Base-by-base conservation (phyloP, 1,139 yeast species). In the Sugiyamaella grinbergsii region DNA sequence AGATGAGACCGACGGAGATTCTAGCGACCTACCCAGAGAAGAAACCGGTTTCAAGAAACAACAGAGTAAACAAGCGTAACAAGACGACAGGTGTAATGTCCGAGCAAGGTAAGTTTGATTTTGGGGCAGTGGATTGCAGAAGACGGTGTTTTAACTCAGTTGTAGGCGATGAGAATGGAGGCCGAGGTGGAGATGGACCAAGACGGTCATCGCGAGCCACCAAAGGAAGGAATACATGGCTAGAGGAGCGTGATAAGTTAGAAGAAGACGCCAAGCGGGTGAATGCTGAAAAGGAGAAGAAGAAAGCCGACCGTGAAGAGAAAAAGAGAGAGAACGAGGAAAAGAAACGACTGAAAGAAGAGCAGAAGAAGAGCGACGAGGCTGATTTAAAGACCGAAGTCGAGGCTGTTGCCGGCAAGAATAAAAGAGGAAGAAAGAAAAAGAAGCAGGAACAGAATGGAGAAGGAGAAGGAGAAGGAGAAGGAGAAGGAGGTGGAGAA, bases 151-250 rank as follows among this genome's bases (percentile, higher is more conserved):
- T 32, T 32, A 16, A 10, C 16, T 32, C 10, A 15, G 11, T 6
- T 7, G 18, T 13, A 38, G 32, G 10, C 20, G 44, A 31, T 10
- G 40, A 47, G 32, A 33, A 32, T 23, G 43, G 29, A 19, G 28
- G 15, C 23, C 44, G 29, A 18, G 51, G 33, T 22, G 46, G 38
- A 22, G 49, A 32, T n/a, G 43, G 47, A 23, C 50, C 63, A 5
- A 71, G 77, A 49, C 68, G 78, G 32, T 75, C 79, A 1, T 55
- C 73, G 1, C 64, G 80, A 49, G 59, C 74, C 2, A 76, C 73
- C 29, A 73, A 71, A 54, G 80, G 80, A 13, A 62, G 66, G 52
- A 71, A 75, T 50, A 50, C 68, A n/a, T 64, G 71, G 16, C 58
- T 68, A 24, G 71, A 67, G 34, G 58, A 55, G 11, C 59, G 62